These are phyloP conservation scores for Pelargonium cotyledonis DNA, from an alignment of 441 rosid genomes.

Conservation along the genomic window DNA sequence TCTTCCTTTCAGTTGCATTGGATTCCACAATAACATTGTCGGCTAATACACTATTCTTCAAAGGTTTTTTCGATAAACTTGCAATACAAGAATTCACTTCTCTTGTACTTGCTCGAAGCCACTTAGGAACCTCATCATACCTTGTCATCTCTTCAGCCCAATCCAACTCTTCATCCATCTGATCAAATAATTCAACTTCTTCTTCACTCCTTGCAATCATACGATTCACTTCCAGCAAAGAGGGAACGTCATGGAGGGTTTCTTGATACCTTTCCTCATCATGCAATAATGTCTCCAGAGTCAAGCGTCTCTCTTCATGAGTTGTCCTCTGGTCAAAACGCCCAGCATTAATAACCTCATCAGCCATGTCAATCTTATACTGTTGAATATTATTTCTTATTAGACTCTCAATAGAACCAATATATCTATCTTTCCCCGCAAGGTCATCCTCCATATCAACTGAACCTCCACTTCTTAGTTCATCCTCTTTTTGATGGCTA, in stretches of 20 bases:
- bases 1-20: slow-evolving; percentile 66
- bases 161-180: slow-evolving; percentile 97
- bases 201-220: slow-evolving; percentile 98
- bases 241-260: slow-evolving; percentile 95
- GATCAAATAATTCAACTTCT: slow-evolving; percentile 95
- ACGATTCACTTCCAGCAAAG: slow-evolving; percentile 86
- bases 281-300: slow-evolving; percentile 93
- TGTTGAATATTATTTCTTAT: slow-evolving; percentile 98
- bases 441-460: slow-evolving; percentile 92
- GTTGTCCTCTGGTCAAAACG: slow-evolving; percentile 99
- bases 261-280: slow-evolving; percentile 99
- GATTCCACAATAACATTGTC: slow-evolving; percentile 45
- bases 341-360: slow-evolving; percentile 99
- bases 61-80: slow-evolving; percentile 85
- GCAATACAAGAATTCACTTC: slow-evolving; percentile 76
- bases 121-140: slow-evolving; percentile 85
- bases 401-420: slow-evolving; percentile 98
- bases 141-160: slow-evolving; percentile 95
- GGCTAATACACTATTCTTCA: slow-evolving; percentile 54
- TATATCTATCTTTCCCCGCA: slow-evolving; percentile 96
- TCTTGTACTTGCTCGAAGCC: slow-evolving; percentile 86
- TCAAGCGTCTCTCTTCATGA: slow-evolving; percentile 97
- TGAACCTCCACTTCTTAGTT: slow-evolving; percentile 74
- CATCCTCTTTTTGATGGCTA: slow-evolving; percentile 96
- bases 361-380: slow-evolving; percentile 99